Evolutionary conservation across 805 yeast species (phyloP), one percentile per base, ranked within the genome.

Genomic region (Lachancea sp.): DNA sequence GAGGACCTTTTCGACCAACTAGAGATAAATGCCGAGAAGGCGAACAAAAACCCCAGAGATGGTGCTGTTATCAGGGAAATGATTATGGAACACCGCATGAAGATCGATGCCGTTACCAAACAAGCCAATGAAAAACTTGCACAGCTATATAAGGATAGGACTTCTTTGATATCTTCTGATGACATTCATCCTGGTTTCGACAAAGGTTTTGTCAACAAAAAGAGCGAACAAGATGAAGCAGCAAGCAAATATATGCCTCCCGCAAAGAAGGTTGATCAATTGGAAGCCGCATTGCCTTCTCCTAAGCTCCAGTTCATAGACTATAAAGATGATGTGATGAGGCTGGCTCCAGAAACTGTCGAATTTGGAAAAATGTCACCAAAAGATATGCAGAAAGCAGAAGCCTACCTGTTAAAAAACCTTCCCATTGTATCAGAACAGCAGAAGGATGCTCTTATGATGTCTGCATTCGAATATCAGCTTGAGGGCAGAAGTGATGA

Each of bases 101-200:
- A 83, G 53, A 80, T 92, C 45, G 80, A 74, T 38, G 74, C 74
- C 19, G 83, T 85, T 3, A 69, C 82, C 45, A 64, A 64, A 18
- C 78, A 77, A 45, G 87, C 84, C 43, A 69, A 72, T 18, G 74
- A 75, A 38, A 87, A 84, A 59, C 67, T 88, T 48, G 77, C 72
- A 29, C 75, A 75, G 24, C 68, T 92, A 41, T 70, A 76, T 50
- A 72, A 76, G 49, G 96, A 89, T 54, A 83, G 84, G 55, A 69
- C 77, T 9, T 56, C 69, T 34, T 83, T 85, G 57, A 89, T 92
- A 48, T 80, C 94, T 2, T 80, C 92, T 38, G 97, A 89, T 12
- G 98, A 90, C 63, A 73, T 88, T 29, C 92, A 78, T 51, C 87
- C 92, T 11, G 97, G 96, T 0, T 92, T 86, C 69, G 95, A 90